phyloP scores from a whole-genome alignment of 176 grass and related monocot genomes.

The Oryza glaberrima region DNA sequence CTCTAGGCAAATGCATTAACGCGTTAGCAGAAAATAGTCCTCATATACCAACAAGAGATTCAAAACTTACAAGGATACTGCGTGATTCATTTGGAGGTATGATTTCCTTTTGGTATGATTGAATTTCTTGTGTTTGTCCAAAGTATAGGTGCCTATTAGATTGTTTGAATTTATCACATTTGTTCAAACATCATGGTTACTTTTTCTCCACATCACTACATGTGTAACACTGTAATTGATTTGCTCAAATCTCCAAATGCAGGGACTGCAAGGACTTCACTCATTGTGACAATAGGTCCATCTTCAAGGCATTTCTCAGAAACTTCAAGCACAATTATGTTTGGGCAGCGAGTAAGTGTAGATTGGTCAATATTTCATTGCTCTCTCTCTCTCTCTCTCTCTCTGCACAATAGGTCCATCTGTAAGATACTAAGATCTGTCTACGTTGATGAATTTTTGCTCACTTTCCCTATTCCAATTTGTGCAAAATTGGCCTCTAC shows the following conservation, averaged over 20 bases:
- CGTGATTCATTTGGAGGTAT: conserved; percentile 99
- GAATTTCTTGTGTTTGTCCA: not conserved
- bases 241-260: conserved; percentile 35
- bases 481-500: no score
- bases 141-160: not conserved
- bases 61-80: conserved; percentile 93
- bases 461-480: no score
- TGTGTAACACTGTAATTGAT: not conserved
- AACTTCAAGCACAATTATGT: conserved; percentile 96
- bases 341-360: conserved; percentile 87
- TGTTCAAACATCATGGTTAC: not conserved
- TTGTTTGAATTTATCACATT: not conserved
- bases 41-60: conserved; percentile 94
- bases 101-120: not conserved
- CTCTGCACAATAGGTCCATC: no score
- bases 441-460: no score
- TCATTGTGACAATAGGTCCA: conserved; percentile 94
- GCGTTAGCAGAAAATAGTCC: conserved; percentile 91
- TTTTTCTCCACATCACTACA: not conserved
- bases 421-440: no score
- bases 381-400: no score
- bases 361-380: not conserved
- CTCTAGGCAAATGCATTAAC: conserved; percentile 96
- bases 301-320: conserved; percentile 86
- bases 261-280: conserved; percentile 96